Conservation (phyloP, 1,284 basidiomycete species). For the Paramarasmius palmivorus region DNA sequence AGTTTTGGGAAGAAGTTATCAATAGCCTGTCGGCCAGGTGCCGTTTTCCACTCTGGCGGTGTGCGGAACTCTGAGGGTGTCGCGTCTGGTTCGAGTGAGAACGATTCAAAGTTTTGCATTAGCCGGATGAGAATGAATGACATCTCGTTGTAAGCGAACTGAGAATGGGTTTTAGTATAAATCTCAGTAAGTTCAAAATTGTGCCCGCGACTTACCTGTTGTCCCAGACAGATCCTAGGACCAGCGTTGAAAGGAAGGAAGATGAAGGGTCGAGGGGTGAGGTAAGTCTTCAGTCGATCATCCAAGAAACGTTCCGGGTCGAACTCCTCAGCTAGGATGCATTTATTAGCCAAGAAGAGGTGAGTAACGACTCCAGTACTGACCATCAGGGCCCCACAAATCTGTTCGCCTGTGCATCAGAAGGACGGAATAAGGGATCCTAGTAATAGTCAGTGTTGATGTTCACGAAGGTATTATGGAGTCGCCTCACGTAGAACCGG, state of each 20-base stretch:
- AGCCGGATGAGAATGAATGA: constrained; percentile 67
- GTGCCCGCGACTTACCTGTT: constrained; percentile 31
- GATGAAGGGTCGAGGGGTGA: constrained; percentile 35
- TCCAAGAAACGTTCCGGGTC: constrained; percentile 12
- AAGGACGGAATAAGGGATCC: constrained; percentile 38
- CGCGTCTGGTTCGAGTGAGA: constrained; percentile 46
- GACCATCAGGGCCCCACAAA: constrained; percentile 56
- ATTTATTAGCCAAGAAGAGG: not conserved
- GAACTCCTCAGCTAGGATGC: constrained; percentile 7
- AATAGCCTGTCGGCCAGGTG: constrained; percentile 40
- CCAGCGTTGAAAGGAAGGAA: constrained; percentile 52
- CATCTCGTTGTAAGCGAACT: constrained; percentile 72
- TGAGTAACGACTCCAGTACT: not conserved
- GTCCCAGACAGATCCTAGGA: constrained; percentile 47
- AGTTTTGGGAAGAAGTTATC: constrained; percentile 53
- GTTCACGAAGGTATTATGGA: not conserved
- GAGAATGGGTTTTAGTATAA: not conserved
- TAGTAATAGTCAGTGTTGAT: not conserved
- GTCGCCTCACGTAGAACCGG: constrained; percentile 25
- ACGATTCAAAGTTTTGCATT: constrained; percentile 53
- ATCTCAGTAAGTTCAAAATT: not conserved
- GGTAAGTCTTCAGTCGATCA: constrained; percentile 7
- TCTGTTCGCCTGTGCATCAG: constrained; percentile 55
- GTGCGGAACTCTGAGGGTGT: constrained; percentile 43
- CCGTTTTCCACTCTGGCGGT: constrained; percentile 44